A percentile compares a stretch with the other conserved stretches of the same genome.
Evolutionary conservation across 2,329 filamentous ascomycete species (phyloP).

Genomic region (Colletotrichum acutatum): DNA sequence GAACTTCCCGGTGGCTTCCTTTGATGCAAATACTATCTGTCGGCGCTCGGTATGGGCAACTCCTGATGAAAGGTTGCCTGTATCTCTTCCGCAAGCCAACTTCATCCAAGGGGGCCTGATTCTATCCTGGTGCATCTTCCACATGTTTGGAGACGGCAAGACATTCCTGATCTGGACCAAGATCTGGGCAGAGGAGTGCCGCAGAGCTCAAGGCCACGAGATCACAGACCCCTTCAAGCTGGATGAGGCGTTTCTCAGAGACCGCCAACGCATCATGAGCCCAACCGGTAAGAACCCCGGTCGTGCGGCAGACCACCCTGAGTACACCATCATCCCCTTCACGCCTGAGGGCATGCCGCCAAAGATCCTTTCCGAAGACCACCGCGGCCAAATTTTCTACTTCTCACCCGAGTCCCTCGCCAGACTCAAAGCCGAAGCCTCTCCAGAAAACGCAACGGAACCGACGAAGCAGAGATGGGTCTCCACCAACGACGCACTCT

Average conservation of each 20-base stretch:
- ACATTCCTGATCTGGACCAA: slow-evolving; percentile 45
- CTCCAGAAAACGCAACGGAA: slow-evolving; percentile 41
- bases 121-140: slow-evolving; percentile 42
- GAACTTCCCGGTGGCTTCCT: slow-evolving; percentile 40
- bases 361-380: slow-evolving; percentile 45
- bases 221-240: slow-evolving; percentile 40
- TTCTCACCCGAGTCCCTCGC: slow-evolving; percentile 43
- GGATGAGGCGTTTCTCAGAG: slow-evolving; percentile 42
- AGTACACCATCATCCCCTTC: slow-evolving; percentile 45
- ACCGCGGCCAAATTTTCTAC: slow-evolving; percentile 47
- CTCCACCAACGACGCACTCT: slow-evolving; percentile 40
- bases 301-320: slow-evolving; percentile 43
- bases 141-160: slow-evolving; percentile 48
- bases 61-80: slow-evolving; percentile 36
- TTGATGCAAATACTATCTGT: slow-evolving; percentile 40
- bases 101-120: slow-evolving; percentile 45
- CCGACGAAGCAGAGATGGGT: slow-evolving; percentile 38
- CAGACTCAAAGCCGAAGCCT: slow-evolving; percentile 45
- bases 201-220: slow-evolving; percentile 42
- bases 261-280: slow-evolving; percentile 43
- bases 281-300: slow-evolving; percentile 42
- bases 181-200: slow-evolving; percentile 49
- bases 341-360: slow-evolving; percentile 43
- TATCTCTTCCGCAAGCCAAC: slow-evolving; percentile 42
- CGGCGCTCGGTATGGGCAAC: slow-evolving; percentile 41